Conservation (phyloP, 1,284 basidiomycete species). For the Lignosus rhinocerotis region DNA sequence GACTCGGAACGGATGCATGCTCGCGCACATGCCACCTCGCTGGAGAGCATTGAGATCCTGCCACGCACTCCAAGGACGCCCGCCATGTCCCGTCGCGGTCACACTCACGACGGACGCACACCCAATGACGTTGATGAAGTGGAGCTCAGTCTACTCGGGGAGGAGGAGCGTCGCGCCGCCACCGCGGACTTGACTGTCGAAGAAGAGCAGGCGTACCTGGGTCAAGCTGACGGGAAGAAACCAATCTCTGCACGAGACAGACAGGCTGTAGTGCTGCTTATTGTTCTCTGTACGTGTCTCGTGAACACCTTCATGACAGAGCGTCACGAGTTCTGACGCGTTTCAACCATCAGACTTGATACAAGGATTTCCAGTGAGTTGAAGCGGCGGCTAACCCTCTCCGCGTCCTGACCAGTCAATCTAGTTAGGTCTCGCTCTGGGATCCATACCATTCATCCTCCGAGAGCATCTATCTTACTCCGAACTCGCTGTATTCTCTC, state of each 20-base stretch:
- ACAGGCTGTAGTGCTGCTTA: slow-evolving; percentile 83
- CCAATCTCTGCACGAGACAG: slow-evolving; percentile 75
- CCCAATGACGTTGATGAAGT: slow-evolving; percentile 48
- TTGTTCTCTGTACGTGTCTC: slow-evolving; percentile 79
- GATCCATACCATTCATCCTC: slow-evolving; percentile 95
- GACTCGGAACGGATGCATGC: slow-evolving; percentile 13
- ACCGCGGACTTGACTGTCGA: slow-evolving; percentile 38
- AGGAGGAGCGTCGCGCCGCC: slow-evolving; percentile 54
- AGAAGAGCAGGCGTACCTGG: slow-evolving; percentile 30
- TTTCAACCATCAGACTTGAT: slow-evolving; percentile 64
- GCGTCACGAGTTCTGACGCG: slow-evolving; percentile 7
- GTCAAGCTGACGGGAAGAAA: slow-evolving; percentile 40
- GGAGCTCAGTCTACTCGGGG: slow-evolving; percentile 62
- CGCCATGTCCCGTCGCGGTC: slow-evolving; percentile 41
- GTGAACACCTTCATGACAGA: not conserved
- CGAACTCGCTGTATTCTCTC: slow-evolving; percentile 92
- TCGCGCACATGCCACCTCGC: slow-evolving; percentile 43
- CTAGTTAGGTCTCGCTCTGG: slow-evolving; percentile 33
- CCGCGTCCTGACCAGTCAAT: not conserved
- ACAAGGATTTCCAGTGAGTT: slow-evolving; percentile 92
- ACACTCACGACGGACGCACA: slow-evolving; percentile 31
- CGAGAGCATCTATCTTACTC: slow-evolving; percentile 95
- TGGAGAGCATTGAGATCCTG: slow-evolving; percentile 64
- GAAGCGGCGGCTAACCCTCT: too few species aligned
- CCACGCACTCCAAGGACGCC: slow-evolving; percentile 59